Evolutionary conservation across 1,284 basidiomycete species (phyloP), one percentile per base, ranked within the genome.

Genomic region (Malassezia furfur): DNA sequence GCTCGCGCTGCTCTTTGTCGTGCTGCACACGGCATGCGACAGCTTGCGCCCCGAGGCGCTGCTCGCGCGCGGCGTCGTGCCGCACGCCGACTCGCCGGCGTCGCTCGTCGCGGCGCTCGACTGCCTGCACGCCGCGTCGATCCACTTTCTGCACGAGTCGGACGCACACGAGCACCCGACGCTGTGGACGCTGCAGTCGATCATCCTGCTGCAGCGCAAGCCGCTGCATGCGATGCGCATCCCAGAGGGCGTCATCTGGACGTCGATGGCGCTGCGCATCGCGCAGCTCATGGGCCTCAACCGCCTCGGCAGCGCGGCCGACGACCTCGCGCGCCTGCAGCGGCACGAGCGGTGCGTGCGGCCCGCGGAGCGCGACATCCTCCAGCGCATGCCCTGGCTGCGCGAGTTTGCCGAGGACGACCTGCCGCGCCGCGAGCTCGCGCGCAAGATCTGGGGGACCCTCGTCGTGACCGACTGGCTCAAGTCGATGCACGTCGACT

Each of bases 391-490:
- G 37, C 38, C 25, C 1, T 17, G 37, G 38, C 11, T 49, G n/a
- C 12, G 32, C 28, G 48, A 49, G 38, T 31, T 40, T 10, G 25
- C 40, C 14, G 25, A 37, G 3, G 19, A 15, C 14, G 41, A 52
- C 19, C 17, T 46, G 5, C 15, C 41, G 25, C 30, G n/a, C 9
- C 50, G 41, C 14, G 50, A 52, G 43, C 41, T 52, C 5, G 50
- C 7, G 11, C 50, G 50, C 3, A 34, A 36, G 12, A 21, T 52
- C 14, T 52, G 50, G 50, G 10, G 7, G 12, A 17, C 19, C 0
- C 11, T 52, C 5, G 21, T 52, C 3, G 21, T 30, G 32, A 17
- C 30, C 12, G 50, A 52, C 34, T 52, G 50, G 50, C 11, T 52
- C 3, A 35, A n/a, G 25, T 25, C 40, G 6, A 38, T 15, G 40